Evolutionary conservation across 495 filamentous ascomycete genomes (phyloP).

Genomic region (Talaromyces trachyspermus): DNA sequence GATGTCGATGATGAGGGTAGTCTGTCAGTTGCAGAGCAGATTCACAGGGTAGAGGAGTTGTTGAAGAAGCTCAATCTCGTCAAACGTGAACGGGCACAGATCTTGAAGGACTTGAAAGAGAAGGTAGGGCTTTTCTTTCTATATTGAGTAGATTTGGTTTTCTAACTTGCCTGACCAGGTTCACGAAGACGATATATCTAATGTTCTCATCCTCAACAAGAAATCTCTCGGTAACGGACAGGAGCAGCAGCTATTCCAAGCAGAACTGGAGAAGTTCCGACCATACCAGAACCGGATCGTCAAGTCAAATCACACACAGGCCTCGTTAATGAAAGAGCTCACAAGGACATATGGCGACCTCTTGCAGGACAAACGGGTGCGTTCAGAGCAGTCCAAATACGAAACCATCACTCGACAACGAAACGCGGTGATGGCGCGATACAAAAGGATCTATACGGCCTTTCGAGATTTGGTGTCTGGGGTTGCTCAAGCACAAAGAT

Average conservation of each 20-base stretch:
- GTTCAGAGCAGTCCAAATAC: constrained; percentile 90
- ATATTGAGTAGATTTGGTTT: not conserved
- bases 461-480: constrained; percentile 88
- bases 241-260: constrained; percentile 83
- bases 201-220: constrained; percentile 94
- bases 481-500: constrained; percentile 75
- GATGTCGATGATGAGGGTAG: constrained; percentile 80
- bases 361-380: constrained; percentile 88
- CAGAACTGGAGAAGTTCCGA: constrained; percentile 92
- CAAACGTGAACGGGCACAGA: constrained; percentile 81
- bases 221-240: constrained; percentile 78
- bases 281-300: constrained; percentile 86
- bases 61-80: constrained; percentile 86
- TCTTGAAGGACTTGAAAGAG: constrained; percentile 93
- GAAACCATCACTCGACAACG: constrained; percentile 80
- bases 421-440: constrained; percentile 72
- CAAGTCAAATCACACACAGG: constrained; percentile 90
- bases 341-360: constrained; percentile 81
- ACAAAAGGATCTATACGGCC: constrained; percentile 86
- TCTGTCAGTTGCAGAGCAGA: constrained; percentile 80
- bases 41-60: constrained; percentile 80
- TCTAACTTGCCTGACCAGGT: too few species aligned
- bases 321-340: constrained; percentile 88
- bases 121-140: constrained; percentile 53
- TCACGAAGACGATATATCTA: constrained; percentile 93